Base-by-base conservation (phyloP, 1,284 basidiomycete species). In the Sphaerobolus stellatus region DNA sequence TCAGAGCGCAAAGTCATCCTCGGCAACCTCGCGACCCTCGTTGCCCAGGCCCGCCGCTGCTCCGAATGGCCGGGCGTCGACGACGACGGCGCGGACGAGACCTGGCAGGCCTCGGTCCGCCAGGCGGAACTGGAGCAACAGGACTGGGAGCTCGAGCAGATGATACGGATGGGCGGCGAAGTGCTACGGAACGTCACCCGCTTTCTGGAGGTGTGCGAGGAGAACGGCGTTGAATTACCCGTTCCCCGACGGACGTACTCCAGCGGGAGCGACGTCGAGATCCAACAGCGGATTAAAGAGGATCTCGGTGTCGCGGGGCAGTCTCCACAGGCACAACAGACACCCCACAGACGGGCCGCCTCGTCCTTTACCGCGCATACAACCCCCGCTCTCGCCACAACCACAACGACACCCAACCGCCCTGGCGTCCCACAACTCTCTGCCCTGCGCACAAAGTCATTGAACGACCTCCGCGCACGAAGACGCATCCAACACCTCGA, bases 1-100 rank as follows among this genome's bases (percentile, higher is more conserved):
- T 80, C 84, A 54, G 88, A 93, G 66, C 83, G 95, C 48, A 91
- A 92, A 65, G 80, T 83, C 41, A 88, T 99, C 51, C 75, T 98
- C 28, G 83, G 88, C 1, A 84, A 90, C 56, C 79, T 99, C 29
- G 91, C 91, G 5, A 80, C 83, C 16, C 80, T 99, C 36, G 95
- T 98, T 6, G 81, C 86, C 0, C 88, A 94, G 64, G 86, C 94
- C 7, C 90, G 0, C 90, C 90, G 2, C 79, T 82, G 50, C 27
- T 53, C 56, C 22, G 25, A 45, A 62, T 3, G 82, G 77, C 6
- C 62, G 9, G 64, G 74, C 5, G 31, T 47, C 8, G 75, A 80
- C 45, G 80, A 80, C 25, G 75, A 76, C 20, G 68, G 71, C 45
- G 77, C 78, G 40, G 81, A 81, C 28, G 59, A 73, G 7, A 27